These are phyloP conservation scores for Naegleria lovaniensis DNA, from an alignment of 208 protist genomes.

Conservation along the genomic window DNA sequence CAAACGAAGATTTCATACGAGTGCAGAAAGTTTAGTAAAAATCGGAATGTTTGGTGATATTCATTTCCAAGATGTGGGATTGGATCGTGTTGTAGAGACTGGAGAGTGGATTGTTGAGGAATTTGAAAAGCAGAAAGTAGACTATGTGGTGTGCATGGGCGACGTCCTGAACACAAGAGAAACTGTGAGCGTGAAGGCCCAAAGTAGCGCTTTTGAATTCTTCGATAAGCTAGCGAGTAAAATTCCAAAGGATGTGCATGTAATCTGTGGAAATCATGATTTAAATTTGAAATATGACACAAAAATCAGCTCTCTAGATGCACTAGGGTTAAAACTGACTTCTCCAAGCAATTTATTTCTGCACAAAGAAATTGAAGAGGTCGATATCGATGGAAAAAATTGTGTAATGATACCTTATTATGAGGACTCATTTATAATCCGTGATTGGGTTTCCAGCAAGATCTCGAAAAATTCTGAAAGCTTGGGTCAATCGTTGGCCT, in stretches of 20 bases:
- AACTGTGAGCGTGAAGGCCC: not conserved
- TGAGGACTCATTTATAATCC: not conserved
- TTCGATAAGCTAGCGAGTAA: not conserved
- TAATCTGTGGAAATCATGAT: conserved; percentile 27
- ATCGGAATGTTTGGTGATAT: conserved; percentile 25
- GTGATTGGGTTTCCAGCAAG: not conserved
- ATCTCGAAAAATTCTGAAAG: too few relatives aligned
- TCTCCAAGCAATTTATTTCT: not conserved
- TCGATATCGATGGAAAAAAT: not conserved
- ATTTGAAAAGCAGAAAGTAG: not conserved
- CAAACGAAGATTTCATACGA: not conserved
- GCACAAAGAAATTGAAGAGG: not conserved
- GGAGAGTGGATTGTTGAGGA: conserved; percentile 8
- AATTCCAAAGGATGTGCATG: not conserved
- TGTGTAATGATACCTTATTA: conserved; percentile 1
- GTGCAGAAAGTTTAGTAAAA: not conserved
- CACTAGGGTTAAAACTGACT: not conserved
- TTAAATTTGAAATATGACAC: not conserved
- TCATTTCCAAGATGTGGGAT: conserved; percentile 27
- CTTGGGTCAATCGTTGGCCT: not conserved
- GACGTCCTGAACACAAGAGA: conserved; percentile 29
- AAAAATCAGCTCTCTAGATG: conserved; percentile 13
- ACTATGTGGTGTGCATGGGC: not conserved
- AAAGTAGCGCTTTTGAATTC: not conserved
- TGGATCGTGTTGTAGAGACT: not conserved